Base-by-base conservation (phyloP, 805 yeast species). In the Isabelozyma heimii region DNA sequence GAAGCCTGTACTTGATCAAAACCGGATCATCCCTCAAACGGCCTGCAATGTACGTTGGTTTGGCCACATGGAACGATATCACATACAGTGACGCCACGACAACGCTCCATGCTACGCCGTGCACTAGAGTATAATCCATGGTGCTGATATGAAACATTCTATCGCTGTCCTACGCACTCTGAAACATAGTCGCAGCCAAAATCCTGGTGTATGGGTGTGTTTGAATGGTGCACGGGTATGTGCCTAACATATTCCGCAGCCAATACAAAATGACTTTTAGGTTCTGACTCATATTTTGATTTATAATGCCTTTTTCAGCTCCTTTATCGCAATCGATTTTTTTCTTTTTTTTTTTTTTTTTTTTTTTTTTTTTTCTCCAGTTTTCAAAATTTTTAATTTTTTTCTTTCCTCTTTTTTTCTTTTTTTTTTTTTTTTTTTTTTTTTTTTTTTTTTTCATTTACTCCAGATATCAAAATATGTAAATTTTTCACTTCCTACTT, bases 1-100 rank as follows among this genome's bases (percentile, higher is more conserved):
- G 48, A 8, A 82, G 49, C 27, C 87, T 63, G 43, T 71, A 64
- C 37, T 54, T 52, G 2, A 82, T 70, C 5, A 81, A 77, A 0
- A 15, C 42, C 0, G 73, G 72, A 39, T 80, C 75, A 58, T 82
- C 70, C 33, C 87, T 58, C 44, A 60, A 61, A 20, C 50, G 56
- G 3, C 55, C 57, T 8, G 42, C 28, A 20, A 67, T 33, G 8
- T 55, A 30, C 6, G 44, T 40, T 1, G 75, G 74, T 42, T 51
- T 61, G 10, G 44, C 37, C 15, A 65, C 45, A 53, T 75, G 75
- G 13, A 82, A 65, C 27, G 66, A 69, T 3, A 63, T 55, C 13
- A 83, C 85, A 58, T 81, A 83, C 3, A 75, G 65, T 10, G 67
- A 47, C 37, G 41, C 28, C 39, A 27, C 37, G 7, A 16, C 40